A percentile compares a stretch with the other conserved stretches of the same genome.
phyloP scores from a whole-genome alignment of 495 filamentous ascomycete species.

The Sphaerosporella brunnea region DNA sequence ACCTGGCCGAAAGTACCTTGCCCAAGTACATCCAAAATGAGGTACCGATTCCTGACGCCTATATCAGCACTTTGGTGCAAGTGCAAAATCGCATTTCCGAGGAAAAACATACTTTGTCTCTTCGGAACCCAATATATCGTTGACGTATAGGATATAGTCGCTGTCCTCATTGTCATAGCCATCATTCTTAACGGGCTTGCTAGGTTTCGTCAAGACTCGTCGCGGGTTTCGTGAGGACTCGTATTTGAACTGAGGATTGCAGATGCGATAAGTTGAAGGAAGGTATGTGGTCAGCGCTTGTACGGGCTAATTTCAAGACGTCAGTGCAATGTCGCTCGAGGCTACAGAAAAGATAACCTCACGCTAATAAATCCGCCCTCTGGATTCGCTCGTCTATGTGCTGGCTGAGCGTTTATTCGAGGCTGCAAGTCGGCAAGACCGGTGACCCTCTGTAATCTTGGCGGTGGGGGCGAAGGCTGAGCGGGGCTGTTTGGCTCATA shows the following conservation, averaged over 20 bases:
- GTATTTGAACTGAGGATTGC: constrained; percentile 96
- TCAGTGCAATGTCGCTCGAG: too few relatives aligned
- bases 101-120: constrained; percentile 68
- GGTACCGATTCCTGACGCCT: constrained; percentile 65
- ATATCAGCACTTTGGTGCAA: background rate
- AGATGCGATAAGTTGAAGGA: constrained; percentile 91
- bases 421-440: constrained; percentile 59
- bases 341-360: too few relatives aligned
- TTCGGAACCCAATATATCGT: constrained; percentile 95
- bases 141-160: constrained; percentile 98
- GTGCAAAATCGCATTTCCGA: background rate
- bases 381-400: constrained; percentile 83
- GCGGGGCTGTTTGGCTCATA: constrained; percentile 59
- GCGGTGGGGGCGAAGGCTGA: constrained; percentile 41
- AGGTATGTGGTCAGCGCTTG: constrained; percentile 91
- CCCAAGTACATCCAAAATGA: constrained; percentile 93
- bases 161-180: constrained; percentile 98
- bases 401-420: constrained; percentile 66
- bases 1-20: constrained; percentile 99
- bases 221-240: constrained; percentile 97
- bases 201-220: constrained; percentile 94
- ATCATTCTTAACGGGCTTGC: constrained; percentile 97
- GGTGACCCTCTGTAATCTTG: constrained; percentile 66
- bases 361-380: constrained; percentile 98
- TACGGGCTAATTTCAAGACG: constrained; percentile 79